phyloP scores from a whole-genome alignment of 176 grass and related monocot genomes.

The Coix lacrymajobi region DNA sequence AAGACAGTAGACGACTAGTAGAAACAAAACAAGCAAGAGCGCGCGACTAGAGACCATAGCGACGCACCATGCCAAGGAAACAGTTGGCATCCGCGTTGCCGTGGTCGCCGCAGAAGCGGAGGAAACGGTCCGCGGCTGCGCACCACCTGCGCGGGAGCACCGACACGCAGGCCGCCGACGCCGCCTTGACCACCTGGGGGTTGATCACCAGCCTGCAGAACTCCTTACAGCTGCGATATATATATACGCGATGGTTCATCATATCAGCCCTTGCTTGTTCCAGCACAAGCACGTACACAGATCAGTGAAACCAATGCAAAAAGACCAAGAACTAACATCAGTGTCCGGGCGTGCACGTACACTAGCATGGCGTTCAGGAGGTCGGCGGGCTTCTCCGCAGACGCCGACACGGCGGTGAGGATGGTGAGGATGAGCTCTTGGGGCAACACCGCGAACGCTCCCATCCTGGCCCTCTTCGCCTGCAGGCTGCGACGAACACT shows the following conservation, averaged over 20 bases:
- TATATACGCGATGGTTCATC: background rate
- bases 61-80: slow-evolving; percentile 48
- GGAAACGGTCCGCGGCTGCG: slow-evolving; percentile 13
- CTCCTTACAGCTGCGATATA: slow-evolving; percentile 37
- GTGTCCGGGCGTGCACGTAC: slow-evolving; percentile 32
- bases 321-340: too few species aligned
- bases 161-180: slow-evolving; percentile 9
- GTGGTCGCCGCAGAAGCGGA: slow-evolving; percentile 15
- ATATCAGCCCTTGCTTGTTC: too few species aligned
- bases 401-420: slow-evolving; percentile 29
- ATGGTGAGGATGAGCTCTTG: too few species aligned
- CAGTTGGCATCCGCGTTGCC: slow-evolving; percentile 37
- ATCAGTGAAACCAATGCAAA: too few species aligned
- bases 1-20: background rate
- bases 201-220: slow-evolving; percentile 8
- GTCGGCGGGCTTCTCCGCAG: slow-evolving; percentile 25
- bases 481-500: too few species aligned
- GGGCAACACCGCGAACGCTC: slow-evolving; percentile 36
- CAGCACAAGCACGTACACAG: too few species aligned
- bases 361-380: slow-evolving; percentile 10
- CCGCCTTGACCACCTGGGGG: background rate
- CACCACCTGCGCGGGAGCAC: slow-evolving; percentile 28
- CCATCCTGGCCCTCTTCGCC: too few species aligned
- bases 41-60: too few species aligned
- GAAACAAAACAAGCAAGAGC: background rate